These are phyloP conservation scores for Cyberlindnera xishuangbannaensis DNA, from an alignment of 805 yeast genomes.

Conservation along the genomic window DNA sequence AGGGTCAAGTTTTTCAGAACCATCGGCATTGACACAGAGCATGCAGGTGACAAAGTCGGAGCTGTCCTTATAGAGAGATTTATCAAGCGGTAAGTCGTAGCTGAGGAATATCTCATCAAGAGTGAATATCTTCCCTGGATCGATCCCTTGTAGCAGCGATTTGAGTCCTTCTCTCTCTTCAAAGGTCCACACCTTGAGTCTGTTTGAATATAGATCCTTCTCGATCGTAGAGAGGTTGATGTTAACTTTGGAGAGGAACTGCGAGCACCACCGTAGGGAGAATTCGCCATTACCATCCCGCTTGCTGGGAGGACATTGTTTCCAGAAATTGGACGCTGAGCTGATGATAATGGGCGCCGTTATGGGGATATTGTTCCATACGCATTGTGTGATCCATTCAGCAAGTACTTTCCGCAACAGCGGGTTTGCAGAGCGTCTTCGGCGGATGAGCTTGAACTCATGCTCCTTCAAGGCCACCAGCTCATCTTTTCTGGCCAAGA, in stretches of 20 bases:
- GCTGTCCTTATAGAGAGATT: constrained; percentile 39
- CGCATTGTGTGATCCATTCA: constrained; percentile 66
- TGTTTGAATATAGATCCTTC: constrained; percentile 34
- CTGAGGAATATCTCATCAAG: constrained; percentile 57
- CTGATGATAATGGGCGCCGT: constrained; percentile 58
- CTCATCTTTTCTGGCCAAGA: constrained; percentile 51
- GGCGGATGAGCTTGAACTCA: constrained; percentile 44
- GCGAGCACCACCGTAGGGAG: constrained; percentile 54
- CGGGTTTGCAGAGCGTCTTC: constrained; percentile 45
- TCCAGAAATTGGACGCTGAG: constrained; percentile 62
- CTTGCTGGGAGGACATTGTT: constrained; percentile 43
- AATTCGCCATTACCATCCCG: constrained; percentile 65
- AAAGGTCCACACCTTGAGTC: constrained; percentile 54
- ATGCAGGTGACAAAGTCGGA: constrained; percentile 46
- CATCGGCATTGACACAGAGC: constrained; percentile 59
- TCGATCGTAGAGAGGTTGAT: constrained; percentile 43
- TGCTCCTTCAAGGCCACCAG: constrained; percentile 43
- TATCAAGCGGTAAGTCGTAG: constrained; percentile 55
- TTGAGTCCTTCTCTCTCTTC: constrained; percentile 51
- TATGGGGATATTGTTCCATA: constrained; percentile 62
- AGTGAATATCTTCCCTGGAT: constrained; percentile 49
- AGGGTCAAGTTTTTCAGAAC: constrained; percentile 57
- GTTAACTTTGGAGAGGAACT: constrained; percentile 39
- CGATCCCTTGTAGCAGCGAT: constrained; percentile 37
- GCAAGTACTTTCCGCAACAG: constrained; percentile 51